Evolutionary conservation across 75 land plant species (phyloP), one percentile per base, ranked within the genome.

Genomic region (Pinus tabuliformis): DNA sequence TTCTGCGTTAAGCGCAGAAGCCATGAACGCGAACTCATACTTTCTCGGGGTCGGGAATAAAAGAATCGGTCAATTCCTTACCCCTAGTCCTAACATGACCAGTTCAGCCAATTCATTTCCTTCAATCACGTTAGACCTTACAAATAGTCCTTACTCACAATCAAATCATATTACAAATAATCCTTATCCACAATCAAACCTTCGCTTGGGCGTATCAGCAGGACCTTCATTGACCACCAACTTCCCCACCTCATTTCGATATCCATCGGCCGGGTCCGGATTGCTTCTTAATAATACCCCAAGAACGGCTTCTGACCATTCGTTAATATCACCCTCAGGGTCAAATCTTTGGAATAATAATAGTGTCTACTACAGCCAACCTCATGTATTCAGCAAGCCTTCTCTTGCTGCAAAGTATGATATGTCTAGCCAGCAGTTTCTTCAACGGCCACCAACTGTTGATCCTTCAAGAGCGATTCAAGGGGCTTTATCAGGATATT

Each of bases 101-200:
- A 24, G 20, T 3, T 17, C 79, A 39, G 78, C 42, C 73, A 63
- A 74, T 21, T 57, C 89, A 4, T 78, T 77, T 77, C 91, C 93
- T 33, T 89, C 93, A n/a, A 89, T 91, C 37, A 89, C 89, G 11
- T 81, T 91, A 17, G 93, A 91, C 73, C 93, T 91, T 72, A 87
- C 91, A 49, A 73, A 62, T 20, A 66, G 81, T 58, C 70, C 75
- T 62, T 52, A 78, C 24, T 56, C 80, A 45, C 62, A 87, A 59
- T 72, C 87, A 56, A 56, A 66, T 20, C 33, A 73, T 21, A 1
- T 33, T 33, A 33, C 33, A 33, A 33, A 33, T 2, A 33, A 33
- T 1, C 33, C 33, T 33, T 33, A 33, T 33, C 33, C 33, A 33
- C 33, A 33, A 33, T 33, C 33, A 33, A 33, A 33, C 33, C 2